Percentiles rank a stretch among this genome's conserved stretches.
Evolutionary conservation across 345 rosid genomes (phyloP).

Genomic region (Ceriops zippeliana): DNA sequence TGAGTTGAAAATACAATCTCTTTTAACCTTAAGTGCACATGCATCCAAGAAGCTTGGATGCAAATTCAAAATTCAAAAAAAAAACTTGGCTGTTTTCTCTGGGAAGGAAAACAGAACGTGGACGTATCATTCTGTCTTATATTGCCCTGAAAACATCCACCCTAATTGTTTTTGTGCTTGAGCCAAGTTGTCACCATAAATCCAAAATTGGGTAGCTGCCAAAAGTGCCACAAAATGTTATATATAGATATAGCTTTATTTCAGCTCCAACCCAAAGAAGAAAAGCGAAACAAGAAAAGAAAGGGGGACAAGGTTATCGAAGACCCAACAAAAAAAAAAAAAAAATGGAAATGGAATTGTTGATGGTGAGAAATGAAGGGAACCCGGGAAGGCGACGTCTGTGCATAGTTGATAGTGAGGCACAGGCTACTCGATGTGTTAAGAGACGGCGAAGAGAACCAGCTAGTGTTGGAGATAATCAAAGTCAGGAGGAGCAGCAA

Average conservation of each 20-base stretch:
- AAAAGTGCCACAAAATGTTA: conserved; percentile 2
- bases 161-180: conserved; percentile 3
- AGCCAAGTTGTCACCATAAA: background rate
- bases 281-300: background rate
- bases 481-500: conserved; percentile 26
- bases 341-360: conserved; percentile 30
- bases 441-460: conserved; percentile 49
- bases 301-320: background rate
- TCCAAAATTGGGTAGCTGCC: conserved; percentile 1
- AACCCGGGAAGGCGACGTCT: conserved; percentile 25
- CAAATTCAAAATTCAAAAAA: background rate
- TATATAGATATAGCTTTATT: background rate
- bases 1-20: background rate
- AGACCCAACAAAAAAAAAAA: background rate
- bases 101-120: conserved; percentile 10
- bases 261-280: background rate
- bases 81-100: background rate
- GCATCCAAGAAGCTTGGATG: background rate
- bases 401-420: conserved; percentile 13
- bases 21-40: background rate
- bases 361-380: conserved; percentile 40
- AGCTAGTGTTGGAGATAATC: conserved; percentile 12
- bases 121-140: conserved; percentile 3
- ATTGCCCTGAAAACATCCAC: conserved; percentile 19
- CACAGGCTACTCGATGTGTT: conserved; percentile 27